Evolutionary conservation across 805 yeast genomes (phyloP), one percentile per base, ranked within the genome.

Genomic region (Priceomyces haplophilus): DNA sequence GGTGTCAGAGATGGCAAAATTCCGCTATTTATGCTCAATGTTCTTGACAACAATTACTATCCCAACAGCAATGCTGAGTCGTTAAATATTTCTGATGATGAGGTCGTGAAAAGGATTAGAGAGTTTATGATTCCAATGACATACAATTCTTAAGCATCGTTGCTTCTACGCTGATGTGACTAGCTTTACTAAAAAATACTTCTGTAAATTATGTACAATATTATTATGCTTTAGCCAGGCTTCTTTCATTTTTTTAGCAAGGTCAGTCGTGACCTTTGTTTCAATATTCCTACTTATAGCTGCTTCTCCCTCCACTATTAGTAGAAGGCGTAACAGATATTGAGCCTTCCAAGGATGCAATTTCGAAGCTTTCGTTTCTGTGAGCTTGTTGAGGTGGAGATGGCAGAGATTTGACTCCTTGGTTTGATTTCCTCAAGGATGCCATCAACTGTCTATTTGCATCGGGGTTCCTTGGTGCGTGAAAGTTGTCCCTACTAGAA

Each of bases 1-100:
- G 72, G 70, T 1, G 64, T 66, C 1, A 50, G 70, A 37, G 72
- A 66, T 42, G 59, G 59, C n/a, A 64, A 58, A 43, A 62, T 66
- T 18, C 72, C 70, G 1, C 43, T 57, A 18, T 62, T 64, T 34
- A 61, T 65, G 65, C 53, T 66, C 39, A 67, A 62, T 43, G 56
- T 58, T 17, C 50, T 58, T 47, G 73, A 66, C 44, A 62, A 55
- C 33, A 59, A 56, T 3, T 60, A 61, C 44, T 59, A 59, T 39
- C 54, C 58, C 1, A 55, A 51, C 3, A 44, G 58, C 27, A 51
- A 52, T 24, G 34, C 37, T 31, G 50, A 53, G 7, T 48, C 42
- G 10, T 7, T 51, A 31, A 40, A 44, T 45, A 42, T 53, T 8
- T 50, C 56, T 4, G 67, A 62, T 40, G 62, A 55, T 18, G 69